These are phyloP conservation scores for Urtica urens DNA, from an alignment of 306 rosid genomes.

Conservation along the genomic window DNA sequence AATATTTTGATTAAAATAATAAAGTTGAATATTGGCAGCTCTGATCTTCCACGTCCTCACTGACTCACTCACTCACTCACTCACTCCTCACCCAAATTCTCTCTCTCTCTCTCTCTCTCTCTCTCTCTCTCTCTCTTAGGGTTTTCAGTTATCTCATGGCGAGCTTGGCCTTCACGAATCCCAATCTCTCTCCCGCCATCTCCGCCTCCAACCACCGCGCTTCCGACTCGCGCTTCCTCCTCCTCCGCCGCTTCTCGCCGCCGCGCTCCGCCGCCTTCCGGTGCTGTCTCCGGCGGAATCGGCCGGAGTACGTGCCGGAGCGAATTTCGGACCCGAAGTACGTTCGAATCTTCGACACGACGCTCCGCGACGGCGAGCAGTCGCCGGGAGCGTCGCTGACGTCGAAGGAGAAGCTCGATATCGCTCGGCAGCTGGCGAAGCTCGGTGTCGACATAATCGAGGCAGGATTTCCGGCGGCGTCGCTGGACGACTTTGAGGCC, in stretches of 20 bases:
- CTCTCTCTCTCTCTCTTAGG: not conserved
- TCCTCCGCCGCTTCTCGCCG: conserved; percentile 1
- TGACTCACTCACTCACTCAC: no score
- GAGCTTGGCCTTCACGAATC: conserved; percentile 3
- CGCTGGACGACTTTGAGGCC: conserved; percentile 77
- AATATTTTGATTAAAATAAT: no score
- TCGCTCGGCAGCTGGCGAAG: conserved; percentile 71
- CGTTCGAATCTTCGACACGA: conserved; percentile 84
- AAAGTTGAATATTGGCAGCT: no score
- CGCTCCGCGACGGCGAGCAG: conserved; percentile 98
- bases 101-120: not conserved
- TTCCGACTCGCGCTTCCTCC: not conserved
- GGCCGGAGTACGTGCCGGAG: conserved; percentile 80
- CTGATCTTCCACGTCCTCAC: no score
- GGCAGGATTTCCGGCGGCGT: conserved; percentile 88
- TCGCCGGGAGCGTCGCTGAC: conserved; percentile 97
- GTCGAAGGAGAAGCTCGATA: conserved; percentile 75
- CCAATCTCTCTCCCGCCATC: conserved; percentile 2
- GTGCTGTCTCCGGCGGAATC: conserved; percentile 11
- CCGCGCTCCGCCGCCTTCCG: conserved; percentile 3
- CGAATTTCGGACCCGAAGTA: conserved; percentile 65
- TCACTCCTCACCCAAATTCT: no score
- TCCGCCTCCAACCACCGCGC: not conserved
- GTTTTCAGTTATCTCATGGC: not conserved
- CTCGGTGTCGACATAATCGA: conserved; percentile 92